Base-by-base conservation (phyloP, 805 yeast genomes). In the Brettanomyces naardenensis region DNA sequence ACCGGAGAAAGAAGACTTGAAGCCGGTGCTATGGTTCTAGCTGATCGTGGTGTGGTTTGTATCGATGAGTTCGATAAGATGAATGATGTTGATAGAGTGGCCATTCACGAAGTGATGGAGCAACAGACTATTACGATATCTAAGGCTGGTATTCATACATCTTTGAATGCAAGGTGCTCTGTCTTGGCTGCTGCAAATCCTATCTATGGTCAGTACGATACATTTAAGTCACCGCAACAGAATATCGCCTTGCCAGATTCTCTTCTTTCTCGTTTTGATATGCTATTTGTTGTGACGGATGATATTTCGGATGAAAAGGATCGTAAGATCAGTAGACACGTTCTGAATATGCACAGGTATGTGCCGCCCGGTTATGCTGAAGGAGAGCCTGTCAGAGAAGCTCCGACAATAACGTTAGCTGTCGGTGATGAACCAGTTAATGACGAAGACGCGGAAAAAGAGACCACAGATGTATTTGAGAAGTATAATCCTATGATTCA, bases 61-160 rank as follows among this genome's bases (percentile, higher is more conserved):
- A 94, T 92, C 53, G 98, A 92, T 69, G 98, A 92, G 68, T 92
- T 92, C 56, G 98, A 90, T 65, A 92, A 92, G 63, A 92, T 92
- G 98, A 80, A 85, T 44, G 98, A 92, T 59, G 76, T 79, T 20
- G 98, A 92, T 65, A 75, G 98, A 57, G 97, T 92, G 37, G 97
- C 97, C 1, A 92, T 92, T 54, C 98, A 92, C 63, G 98, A 92
- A 72, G 98, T 92, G 35, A 92, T 92, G 98, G 98, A 92, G 66
- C 98, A 92, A 65, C 98, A 92, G 61, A 92, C 98, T 0, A 96
- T 90, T 21, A 89, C 97, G 2, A 89, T 90, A 54, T 95, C 97
- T 37, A 90, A 90, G 60, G 98, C 97, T 4, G 98, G 98, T 46
- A 90, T 90, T 52, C 97, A 90, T 60, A 89, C 97, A 2, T 83